Base-by-base conservation (phyloP, 768 basidiomycete genomes). In the Kwoniella sp. region DNA sequence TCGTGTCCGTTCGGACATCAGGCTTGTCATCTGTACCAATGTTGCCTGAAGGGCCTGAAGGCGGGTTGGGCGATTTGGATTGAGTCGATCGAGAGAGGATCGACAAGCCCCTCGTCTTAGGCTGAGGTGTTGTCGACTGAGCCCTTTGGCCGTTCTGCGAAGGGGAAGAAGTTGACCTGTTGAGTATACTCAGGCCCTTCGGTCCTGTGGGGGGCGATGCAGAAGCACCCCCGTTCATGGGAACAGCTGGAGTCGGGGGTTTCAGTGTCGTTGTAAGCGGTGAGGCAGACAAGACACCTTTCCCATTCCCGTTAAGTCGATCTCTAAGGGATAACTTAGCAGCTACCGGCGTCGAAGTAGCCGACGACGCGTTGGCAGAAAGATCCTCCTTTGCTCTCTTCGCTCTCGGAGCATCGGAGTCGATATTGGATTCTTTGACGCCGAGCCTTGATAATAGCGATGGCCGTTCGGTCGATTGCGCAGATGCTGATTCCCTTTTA, bases 401-500 rank as follows among this genome's bases (percentile, higher is more conserved):
- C 10, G 52, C 19, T 33, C 9, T 15, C 2, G 51, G 60, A 15
- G 30, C 25, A 21, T 54, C 60, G n/a, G 22, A 51, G 37, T 15
- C 33, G 7, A 33, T 33, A n/a, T 33, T 33, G 33, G 13, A 33
- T 44, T 48, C 60, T 27, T 44, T 30, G 4, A 52, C 52, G 17
- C 26, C 47, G n/a, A 64, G 48, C 44, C 62, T 64, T 22, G 62
- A 64, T 12, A 64, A 36, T 21, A 64, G 21, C 9, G 62, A 64
- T 17, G 55, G 62, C 40, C 46, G 25, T 12, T 50, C 33, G 1
- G 49, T 53, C 22, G 13, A 24, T n/a, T 36, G 21, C 13, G 12
- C 22, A 26, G 15, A 15, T 40, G 17, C 4, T 12, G n/a, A 25
- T 15, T 24, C 33, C 19, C 25, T 17, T 13, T 29, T 44, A 25